Base-by-base conservation (phyloP, 495 filamentous ascomycete species). In the Aspergillus haitiensis region DNA sequence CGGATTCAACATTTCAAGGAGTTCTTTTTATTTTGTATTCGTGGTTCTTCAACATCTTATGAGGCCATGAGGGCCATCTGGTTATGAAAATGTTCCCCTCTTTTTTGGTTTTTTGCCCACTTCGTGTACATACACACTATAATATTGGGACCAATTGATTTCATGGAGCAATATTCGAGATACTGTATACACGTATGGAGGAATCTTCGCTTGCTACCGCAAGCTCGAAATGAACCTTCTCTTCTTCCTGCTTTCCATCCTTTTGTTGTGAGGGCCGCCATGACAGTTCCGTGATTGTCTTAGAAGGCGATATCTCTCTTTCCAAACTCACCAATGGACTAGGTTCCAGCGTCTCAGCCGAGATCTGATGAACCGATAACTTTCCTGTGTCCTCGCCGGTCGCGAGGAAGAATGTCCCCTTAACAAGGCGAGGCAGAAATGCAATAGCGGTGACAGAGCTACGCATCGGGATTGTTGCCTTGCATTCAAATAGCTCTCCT, bases 181-280 rank as follows among this genome's bases (percentile, higher is more conserved):
- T 72, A 40, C 73, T 74, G 73, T 89, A 90, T 70, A 97, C 79
- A 61, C 91, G 81, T 36, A 92, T 76, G 50, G 91, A 92, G 47
- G 82, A 82, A 71, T 97, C 93, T 68, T 93, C 91, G 58, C 91
- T 93, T 42, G 88, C 87, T 58, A 95, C 81, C 7, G 89, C 91
- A 63, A 95, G 75, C 69, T 90, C 82, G 47, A 74, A 77, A 15
- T 31, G 37, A 61, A 60, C n/a, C 62, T 56, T 45, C 37, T 61
- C 31, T 15, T 70, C 56, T 16, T 45, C 55, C 37, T 48, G 34
- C 15, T 39, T 34, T 4, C 11, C n/a, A 32, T 53, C 64, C 13
- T 52, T 59, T 34, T 49, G 56, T 27, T 34, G 42, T 11, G 33
- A 35, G n/a, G 91, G 92, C 47, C 86, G 81, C 93, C 93, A 96